Percentiles rank a stretch among this genome's conserved stretches.
Evolutionary conservation across 208 protist genomes (phyloP).

Genomic region (Trypanosomatidae sp.): DNA sequence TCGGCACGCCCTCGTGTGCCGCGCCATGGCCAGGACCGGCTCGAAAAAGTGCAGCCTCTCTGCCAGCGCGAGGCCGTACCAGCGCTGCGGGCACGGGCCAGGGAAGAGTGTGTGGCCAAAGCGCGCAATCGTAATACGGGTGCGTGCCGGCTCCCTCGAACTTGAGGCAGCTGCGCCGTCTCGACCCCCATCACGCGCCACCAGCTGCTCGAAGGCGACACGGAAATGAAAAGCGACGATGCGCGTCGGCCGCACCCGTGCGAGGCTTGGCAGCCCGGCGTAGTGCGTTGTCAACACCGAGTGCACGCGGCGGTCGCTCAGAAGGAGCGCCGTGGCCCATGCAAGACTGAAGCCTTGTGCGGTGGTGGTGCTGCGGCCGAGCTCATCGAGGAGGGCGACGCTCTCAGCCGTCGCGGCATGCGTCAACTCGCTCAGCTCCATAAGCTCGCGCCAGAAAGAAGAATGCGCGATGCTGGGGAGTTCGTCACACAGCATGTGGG

Average conservation of each 20-base stretch:
- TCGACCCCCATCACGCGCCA: not conserved
- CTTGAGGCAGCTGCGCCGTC: not conserved
- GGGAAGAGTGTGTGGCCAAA: conserved; percentile 45
- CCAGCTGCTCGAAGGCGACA: conserved; percentile 10
- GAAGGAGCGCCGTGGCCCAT: conserved; percentile 88
- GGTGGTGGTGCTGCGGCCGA: conserved; percentile 95
- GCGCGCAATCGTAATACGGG: conserved; percentile 21
- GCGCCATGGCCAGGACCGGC: conserved; percentile 40
- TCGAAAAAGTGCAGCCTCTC: conserved; percentile 44
- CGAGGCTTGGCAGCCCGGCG: conserved; percentile 26
- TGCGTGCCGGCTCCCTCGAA: not conserved
- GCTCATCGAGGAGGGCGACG: conserved; percentile 98
- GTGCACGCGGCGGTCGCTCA: conserved; percentile 35
- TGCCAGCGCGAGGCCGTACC: conserved; percentile 71
- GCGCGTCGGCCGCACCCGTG: conserved; percentile 12
- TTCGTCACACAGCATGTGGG: conserved; percentile 84
- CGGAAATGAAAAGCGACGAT: conserved; percentile 25
- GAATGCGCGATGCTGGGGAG: conserved; percentile 59
- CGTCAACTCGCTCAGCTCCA: conserved; percentile 75
- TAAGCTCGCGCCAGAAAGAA: conserved; percentile 69
- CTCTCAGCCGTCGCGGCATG: conserved; percentile 85
- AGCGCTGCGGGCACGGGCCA: conserved; percentile 45
- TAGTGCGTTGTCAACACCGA: conserved; percentile 58
- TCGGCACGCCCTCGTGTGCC: not conserved
- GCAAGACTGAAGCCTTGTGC: conserved; percentile 96